Conservation (phyloP, 768 basidiomycete genomes). For the Boletus huronensis region DNA sequence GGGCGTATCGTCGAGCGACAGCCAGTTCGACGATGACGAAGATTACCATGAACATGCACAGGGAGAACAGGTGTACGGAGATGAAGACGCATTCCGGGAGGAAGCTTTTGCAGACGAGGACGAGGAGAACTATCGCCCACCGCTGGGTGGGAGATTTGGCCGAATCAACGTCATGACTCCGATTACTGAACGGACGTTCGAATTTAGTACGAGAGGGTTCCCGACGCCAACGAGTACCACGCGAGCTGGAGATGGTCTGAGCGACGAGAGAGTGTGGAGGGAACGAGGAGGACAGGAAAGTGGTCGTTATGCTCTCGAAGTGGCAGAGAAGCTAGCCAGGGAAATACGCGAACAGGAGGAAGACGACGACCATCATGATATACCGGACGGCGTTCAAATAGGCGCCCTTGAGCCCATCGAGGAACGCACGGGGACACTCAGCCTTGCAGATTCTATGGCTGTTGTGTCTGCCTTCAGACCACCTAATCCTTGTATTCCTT, state of each 20-base stretch:
- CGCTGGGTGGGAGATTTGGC: constrained; percentile 74
- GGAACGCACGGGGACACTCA: constrained; percentile 62
- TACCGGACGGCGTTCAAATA: constrained; percentile 5
- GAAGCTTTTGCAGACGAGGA: constrained; percentile 31
- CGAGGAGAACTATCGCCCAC: constrained; percentile 35
- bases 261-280: constrained; percentile 17
- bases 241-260: constrained; percentile 41
- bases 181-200: constrained; percentile 91
- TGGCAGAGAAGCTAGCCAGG: constrained; percentile 57
- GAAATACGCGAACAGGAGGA: constrained; percentile 34
- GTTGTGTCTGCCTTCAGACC: constrained; percentile 64
- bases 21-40: constrained; percentile 32
- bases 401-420: constrained; percentile 38
- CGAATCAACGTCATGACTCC: constrained; percentile 95
- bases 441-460: constrained; percentile 60
- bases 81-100: constrained; percentile 27
- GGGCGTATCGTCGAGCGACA: constrained; percentile 29
- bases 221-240: constrained; percentile 41
- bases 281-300: constrained; percentile 31
- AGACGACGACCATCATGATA: constrained; percentile 11
- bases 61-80: constrained; percentile 12
- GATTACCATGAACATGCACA: constrained; percentile 15
- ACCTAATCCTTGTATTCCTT: constrained; percentile 87
- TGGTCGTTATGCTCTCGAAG: constrained; percentile 44
- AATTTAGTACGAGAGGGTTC: constrained; percentile 62